Base-by-base conservation (phyloP, 2,329 filamentous ascomycete species). In the Sarocladiaceae sp. region DNA sequence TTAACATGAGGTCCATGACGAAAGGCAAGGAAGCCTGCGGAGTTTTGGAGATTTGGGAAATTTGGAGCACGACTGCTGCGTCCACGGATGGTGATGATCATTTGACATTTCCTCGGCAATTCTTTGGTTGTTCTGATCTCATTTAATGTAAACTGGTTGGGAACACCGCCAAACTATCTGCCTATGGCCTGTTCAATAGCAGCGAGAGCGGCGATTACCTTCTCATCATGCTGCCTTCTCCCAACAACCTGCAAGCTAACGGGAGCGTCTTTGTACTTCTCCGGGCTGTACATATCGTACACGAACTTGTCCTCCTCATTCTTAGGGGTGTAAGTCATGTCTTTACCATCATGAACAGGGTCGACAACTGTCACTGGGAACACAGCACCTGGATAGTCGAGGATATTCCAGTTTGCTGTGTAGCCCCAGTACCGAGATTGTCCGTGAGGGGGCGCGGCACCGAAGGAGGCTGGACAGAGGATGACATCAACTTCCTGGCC, bases 351-450 rank as follows among this genome's bases (percentile, higher is more conserved):
- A 42, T 59, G 60, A 7, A 46, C 15, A 0, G 60, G 58, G 25
- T 64, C 59, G 2, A 65, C 64, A 1, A 54, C 61, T 3, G 64
- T 65, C 1, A 78, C 80, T 0, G 85, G 85, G 60, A 88, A 86
- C 0, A 82, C 74, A 2, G 79, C 64, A 10, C 74, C 77, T 0
- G 85, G 82, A 62, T 86, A 87, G 62, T 89, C 84, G 1, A 88
- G 73, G 36, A 88, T 59, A 61, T 88, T 89, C 83, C 84, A 88
- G 55, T 83, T 77, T 1, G 76, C 70, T 0, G 83, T 86, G 58
- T 88, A 89, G 1, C 76, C 77, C 83, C 83, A 88, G 71, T 62
- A 86, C 59, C 64, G 62, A 3, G 62, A 66, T 10, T 64, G 58
- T 3, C 66, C 66, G 56, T 80, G 64, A 56, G 82, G 56, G 54